A percentile compares a stretch with the other conserved stretches of the same genome.
These are phyloP conservation scores for Choiromyces venosus DNA, from an alignment of 495 filamentous ascomycete genomes.

Conservation along the genomic window DNA sequence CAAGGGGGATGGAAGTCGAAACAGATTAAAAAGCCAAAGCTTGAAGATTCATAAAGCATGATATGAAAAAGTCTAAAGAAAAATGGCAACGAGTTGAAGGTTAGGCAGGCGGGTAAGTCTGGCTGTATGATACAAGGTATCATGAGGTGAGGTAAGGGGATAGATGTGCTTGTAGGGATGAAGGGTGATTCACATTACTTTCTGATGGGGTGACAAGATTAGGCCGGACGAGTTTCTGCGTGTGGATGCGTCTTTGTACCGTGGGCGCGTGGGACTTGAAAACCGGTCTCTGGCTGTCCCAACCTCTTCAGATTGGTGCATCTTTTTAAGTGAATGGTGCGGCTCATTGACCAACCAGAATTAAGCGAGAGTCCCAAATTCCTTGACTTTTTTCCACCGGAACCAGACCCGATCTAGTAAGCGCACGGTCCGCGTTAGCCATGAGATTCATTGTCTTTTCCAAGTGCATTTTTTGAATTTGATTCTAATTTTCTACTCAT, in stretches of 20 bases:
- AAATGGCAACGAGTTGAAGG: neutral
- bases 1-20: neutral
- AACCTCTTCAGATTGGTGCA: neutral
- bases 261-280: neutral
- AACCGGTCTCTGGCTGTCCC: neutral
- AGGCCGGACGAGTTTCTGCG: neutral
- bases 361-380: neutral
- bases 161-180: constrained; percentile 1
- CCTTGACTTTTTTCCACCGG: neutral
- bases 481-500: neutral
- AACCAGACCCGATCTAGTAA: neutral
- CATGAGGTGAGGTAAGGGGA: neutral
- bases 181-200: neutral
- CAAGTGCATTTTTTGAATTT: neutral
- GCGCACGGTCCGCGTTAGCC: neutral
- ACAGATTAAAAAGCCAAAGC: neutral
- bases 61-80: neutral
- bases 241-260: neutral
- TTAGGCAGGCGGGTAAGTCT: neutral
- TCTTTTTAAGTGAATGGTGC: too few relatives aligned
- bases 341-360: neutral
- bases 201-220: neutral
- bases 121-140: too few relatives aligned
- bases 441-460: neutral
- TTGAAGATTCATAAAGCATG: neutral